A percentile compares a stretch with the other conserved stretches of the same genome.
Conservation (phyloP, 2,329 filamentous ascomycete species). For the Sporothrix pallida region DNA sequence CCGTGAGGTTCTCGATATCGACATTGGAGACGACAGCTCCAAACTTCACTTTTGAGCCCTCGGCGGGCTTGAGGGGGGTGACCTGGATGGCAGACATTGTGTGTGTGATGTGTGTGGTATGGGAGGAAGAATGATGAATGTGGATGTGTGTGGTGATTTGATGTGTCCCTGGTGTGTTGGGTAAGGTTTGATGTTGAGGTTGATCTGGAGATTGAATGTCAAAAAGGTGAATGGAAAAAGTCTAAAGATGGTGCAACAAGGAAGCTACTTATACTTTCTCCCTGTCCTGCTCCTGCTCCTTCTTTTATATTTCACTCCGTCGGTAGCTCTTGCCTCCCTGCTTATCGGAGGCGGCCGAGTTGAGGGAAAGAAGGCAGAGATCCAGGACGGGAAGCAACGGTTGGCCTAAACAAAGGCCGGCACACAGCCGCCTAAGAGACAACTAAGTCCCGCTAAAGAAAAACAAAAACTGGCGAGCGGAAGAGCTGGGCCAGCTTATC, state of each 20-base stretch:
- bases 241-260: background rate
- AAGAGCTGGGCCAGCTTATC: slow-evolving; percentile 15
- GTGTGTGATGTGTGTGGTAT: background rate
- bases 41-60: slow-evolving; percentile 55
- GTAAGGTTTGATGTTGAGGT: background rate
- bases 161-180: background rate
- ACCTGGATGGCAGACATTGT: slow-evolving; percentile 39
- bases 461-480: background rate
- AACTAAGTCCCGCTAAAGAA: background rate
- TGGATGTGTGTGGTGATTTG: background rate
- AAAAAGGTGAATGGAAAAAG: background rate
- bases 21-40: slow-evolving; percentile 64
- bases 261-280: slow-evolving; percentile 14
- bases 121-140: background rate
- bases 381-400: slow-evolving; percentile 2
- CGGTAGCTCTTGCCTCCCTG: background rate
- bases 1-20: slow-evolving; percentile 66
- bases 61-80: slow-evolving; percentile 32
- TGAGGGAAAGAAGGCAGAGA: background rate
- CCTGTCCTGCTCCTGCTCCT: background rate
- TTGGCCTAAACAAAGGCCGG: background rate
- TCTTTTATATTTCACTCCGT: background rate
- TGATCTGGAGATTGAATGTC: background rate
- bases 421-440: background rate
- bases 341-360: slow-evolving; percentile 34